Evolutionary conservation across 2,329 filamentous ascomycete genomes (phyloP).

Genomic region (Diaporthe amygdali): DNA sequence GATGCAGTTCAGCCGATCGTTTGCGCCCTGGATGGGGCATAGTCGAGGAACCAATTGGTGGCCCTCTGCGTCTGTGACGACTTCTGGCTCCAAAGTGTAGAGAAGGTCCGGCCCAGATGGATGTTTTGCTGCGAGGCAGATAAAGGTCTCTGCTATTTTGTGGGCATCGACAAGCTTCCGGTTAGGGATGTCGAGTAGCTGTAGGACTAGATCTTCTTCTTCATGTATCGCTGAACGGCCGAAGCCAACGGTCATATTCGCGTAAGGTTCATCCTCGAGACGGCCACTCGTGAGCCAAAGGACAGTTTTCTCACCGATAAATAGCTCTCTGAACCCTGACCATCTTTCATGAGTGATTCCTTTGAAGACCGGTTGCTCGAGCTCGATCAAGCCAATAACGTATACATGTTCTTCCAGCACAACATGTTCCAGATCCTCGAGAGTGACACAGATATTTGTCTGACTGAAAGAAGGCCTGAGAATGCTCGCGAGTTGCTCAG

Average conservation of each 20-base stretch:
- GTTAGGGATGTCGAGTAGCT: background rate
- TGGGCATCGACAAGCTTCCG: background rate
- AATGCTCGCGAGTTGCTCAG: background rate
- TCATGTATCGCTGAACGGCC: background rate
- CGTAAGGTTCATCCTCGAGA: background rate
- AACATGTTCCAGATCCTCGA: background rate
- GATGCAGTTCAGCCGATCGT: background rate
- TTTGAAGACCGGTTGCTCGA: slow-evolving; percentile 17
- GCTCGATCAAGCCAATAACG: background rate
- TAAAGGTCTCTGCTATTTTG: background rate
- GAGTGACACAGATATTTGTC: background rate
- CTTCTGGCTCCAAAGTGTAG: background rate
- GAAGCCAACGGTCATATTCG: slow-evolving; percentile 1
- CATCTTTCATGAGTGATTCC: background rate
- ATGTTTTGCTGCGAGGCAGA: background rate
- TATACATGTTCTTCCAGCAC: background rate
- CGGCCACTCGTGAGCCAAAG: slow-evolving; percentile 4
- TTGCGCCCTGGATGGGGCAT: background rate
- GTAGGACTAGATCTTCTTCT: background rate
- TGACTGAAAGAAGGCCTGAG: background rate
- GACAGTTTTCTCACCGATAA: background rate
- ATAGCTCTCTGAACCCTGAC: background rate
- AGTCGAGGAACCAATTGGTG: background rate
- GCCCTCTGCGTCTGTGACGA: background rate
- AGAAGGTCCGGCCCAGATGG: background rate